Conservation (phyloP, 2,329 filamentous ascomycete species). For the Cladosporium sp. region DNA sequence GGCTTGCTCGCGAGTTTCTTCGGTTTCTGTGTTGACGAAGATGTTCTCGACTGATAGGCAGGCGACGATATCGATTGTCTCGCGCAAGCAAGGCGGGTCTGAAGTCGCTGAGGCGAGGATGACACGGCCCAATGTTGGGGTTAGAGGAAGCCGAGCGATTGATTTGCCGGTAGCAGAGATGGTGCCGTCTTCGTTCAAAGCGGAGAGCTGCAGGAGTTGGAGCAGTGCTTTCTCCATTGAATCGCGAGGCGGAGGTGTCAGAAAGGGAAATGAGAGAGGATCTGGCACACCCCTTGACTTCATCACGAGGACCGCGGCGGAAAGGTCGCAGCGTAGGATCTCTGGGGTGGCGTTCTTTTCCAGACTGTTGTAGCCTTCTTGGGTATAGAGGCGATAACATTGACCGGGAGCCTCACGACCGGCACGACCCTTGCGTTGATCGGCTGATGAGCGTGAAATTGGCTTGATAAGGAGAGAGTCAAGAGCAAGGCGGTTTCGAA, state of each 20-base stretch:
- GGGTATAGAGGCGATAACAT: conserved; percentile 85
- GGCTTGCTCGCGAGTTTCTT: conserved; percentile 58
- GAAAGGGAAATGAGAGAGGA: conserved; percentile 75
- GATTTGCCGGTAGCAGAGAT: conserved; percentile 72
- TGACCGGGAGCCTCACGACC: conserved; percentile 89
- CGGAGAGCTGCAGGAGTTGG: conserved; percentile 74
- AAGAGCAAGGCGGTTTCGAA: conserved; percentile 75
- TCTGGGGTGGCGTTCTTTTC: conserved; percentile 77
- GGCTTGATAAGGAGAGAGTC: conserved; percentile 87
- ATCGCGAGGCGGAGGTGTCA: conserved; percentile 74
- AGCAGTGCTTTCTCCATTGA: conserved; percentile 77
- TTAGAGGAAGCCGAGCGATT: conserved; percentile 79
- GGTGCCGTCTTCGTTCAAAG: conserved; percentile 64
- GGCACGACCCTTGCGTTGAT: conserved; percentile 86
- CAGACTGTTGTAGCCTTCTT: conserved; percentile 66
- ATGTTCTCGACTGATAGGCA: conserved; percentile 63
- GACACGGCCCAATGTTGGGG: conserved; percentile 75
- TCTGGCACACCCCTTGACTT: conserved; percentile 85
- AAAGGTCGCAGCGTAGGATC: conserved; percentile 84
- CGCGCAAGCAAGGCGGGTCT: conserved; percentile 68
- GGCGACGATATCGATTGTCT: conserved; percentile 79
- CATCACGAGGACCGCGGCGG: conserved; percentile 84
- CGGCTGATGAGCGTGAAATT: conserved; percentile 88
- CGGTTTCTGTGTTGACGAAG: conserved; percentile 56
- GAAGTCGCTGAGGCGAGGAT: conserved; percentile 72